Evolutionary conservation across 2,329 filamentous ascomycete genomes (phyloP).

Genomic region (Teratosphaeria pseudoeucalypti): DNA sequence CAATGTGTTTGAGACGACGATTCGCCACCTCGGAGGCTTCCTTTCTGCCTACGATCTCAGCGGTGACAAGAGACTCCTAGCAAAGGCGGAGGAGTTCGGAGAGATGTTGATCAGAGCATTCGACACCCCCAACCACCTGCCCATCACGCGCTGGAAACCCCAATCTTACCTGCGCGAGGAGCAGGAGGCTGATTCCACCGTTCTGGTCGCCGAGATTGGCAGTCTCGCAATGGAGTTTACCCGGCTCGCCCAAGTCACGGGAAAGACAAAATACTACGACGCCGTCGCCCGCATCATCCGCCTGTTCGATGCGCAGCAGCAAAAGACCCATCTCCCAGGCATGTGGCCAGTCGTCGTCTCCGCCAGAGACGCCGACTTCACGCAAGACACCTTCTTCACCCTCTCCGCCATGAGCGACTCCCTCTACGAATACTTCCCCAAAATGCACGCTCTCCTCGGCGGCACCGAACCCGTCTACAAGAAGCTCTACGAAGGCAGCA

Average conservation of each 20-base stretch:
- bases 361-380: constrained; percentile 31
- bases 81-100: constrained; percentile 28
- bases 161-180: constrained; percentile 27
- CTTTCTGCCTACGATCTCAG: constrained; percentile 28
- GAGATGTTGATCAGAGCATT: constrained; percentile 39
- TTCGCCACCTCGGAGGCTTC: constrained; percentile 31
- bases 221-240: constrained; percentile 40
- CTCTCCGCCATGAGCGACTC: constrained; percentile 28
- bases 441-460: constrained; percentile 38
- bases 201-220: constrained; percentile 38
- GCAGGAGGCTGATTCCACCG: constrained; percentile 30
- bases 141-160: constrained; percentile 37
- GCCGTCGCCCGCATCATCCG: constrained; percentile 35
- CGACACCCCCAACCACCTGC: constrained; percentile 37
- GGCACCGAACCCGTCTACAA: constrained; percentile 37
- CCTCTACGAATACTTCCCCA: constrained; percentile 35
- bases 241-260: constrained; percentile 35
- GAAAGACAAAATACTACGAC: constrained; percentile 37
- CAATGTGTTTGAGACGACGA: constrained; percentile 42
- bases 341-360: constrained; percentile 40
- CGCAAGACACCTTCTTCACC: constrained; percentile 28
- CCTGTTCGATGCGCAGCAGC: constrained; percentile 32
- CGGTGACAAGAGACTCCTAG: constrained; percentile 24
- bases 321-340: constrained; percentile 34
- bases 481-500: constrained; percentile 46